phyloP scores from a whole-genome alignment of 1,284 basidiomycete species.

The Veloboletus limbatus region DNA sequence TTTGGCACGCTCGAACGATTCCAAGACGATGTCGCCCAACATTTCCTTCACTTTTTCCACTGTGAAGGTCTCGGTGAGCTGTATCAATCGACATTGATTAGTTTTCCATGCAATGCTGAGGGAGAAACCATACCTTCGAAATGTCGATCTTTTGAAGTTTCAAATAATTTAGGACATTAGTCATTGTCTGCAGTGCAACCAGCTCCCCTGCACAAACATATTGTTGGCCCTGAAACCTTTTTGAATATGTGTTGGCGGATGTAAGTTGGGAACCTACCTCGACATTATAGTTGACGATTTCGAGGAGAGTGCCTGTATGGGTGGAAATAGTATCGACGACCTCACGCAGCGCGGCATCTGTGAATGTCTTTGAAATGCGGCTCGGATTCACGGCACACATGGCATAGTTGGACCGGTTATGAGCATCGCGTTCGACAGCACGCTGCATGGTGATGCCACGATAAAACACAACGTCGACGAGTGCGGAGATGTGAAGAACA shows the following conservation, averaged over 20 bases:
- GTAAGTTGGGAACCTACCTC: slow-evolving; percentile 53
- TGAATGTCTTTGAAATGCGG: slow-evolving; percentile 92
- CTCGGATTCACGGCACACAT: slow-evolving; percentile 99
- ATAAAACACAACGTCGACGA: slow-evolving; percentile 98
- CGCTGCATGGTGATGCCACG: slow-evolving; percentile 99
- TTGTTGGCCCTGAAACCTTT: slow-evolving; percentile 74
- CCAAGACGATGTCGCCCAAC: slow-evolving; percentile 86
- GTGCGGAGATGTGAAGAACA: slow-evolving; percentile 91
- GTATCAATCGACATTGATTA: slow-evolving; percentile 8
- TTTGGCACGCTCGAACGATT: slow-evolving; percentile 76
- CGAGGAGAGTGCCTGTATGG: slow-evolving; percentile 77
- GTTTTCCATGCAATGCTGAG: not conserved
- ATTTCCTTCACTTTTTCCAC: slow-evolving; percentile 91
- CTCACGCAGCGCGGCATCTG: slow-evolving; percentile 88
- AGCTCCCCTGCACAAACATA: slow-evolving; percentile 98
- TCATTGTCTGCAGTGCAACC: slow-evolving; percentile 88
- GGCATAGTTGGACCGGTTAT: slow-evolving; percentile 94
- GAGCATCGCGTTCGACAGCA: slow-evolving; percentile 90
- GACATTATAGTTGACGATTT: slow-evolving; percentile 98
- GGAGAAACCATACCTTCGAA: slow-evolving; percentile 60
- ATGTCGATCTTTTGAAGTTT: slow-evolving; percentile 98
- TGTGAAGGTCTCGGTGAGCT: slow-evolving; percentile 83
- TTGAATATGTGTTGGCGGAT: slow-evolving; percentile 6
- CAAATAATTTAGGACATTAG: slow-evolving; percentile 94
- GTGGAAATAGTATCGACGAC: slow-evolving; percentile 89